Base-by-base conservation (phyloP, 371 early-diverging fungal species). In the Coemansia sp. region DNA sequence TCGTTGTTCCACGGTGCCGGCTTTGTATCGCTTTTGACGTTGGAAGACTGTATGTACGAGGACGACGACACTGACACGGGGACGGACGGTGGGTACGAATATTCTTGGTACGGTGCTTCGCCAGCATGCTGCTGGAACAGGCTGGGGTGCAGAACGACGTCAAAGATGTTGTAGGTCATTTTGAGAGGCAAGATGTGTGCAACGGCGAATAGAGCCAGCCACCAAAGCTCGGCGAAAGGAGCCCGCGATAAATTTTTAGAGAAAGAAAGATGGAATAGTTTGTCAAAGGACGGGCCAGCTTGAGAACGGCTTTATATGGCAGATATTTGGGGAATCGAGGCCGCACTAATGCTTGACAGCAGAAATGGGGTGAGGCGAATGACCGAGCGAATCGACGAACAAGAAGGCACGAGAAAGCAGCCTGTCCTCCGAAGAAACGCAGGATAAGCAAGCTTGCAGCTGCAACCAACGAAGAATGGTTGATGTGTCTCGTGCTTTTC, bases 121-220 rank as follows among this genome's bases (percentile, higher is more conserved):
- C n/a, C 61, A 29, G 29, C 24, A 31, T 52, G 61, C 37, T 68
- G 67, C 47, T 64, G 63, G 29, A 75, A 68, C 52, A 75, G 48
- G 42, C 76, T 75, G 18, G 76, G 67, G 64, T 75, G 76, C 42
- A 68, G 74, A 21, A 75, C 67, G 14, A 75, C 68, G 62, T 75
- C 76, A 34, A 73, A 75, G 21, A 75, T 75, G 58, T 75, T 75
- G 64, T 48, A 75, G n/a, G 67, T 45, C 63, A 67, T 66, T 21
- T 61, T 54, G 45, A 16, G 42, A 40, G n/a, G 45, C 45, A 45
- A 45, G n/a, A 45, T 37, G 37, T 10, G 37, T 21, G 14, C 21
- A 24, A 22, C 24, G 24, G 26, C 26, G 26, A 22, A 22, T 53
- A n/a, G 18, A 8, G 6, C 21, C 53, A 21, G 24, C 53, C 26